Evolutionary conservation across 345 rosid genomes (phyloP).

Genomic region (Excoecaria agallocha): DNA sequence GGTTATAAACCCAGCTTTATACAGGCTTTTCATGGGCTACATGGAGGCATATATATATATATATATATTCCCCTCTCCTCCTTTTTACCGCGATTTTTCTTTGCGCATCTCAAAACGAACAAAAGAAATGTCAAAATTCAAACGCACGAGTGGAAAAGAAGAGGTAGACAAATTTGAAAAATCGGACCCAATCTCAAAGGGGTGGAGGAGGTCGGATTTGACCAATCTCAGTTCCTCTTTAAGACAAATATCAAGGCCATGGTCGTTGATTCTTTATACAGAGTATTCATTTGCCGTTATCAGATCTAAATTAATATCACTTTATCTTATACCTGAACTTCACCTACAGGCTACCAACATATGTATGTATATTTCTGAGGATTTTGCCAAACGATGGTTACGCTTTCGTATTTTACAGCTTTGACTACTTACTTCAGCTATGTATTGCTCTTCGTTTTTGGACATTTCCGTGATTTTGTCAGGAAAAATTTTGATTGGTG

Average conservation of each 20-base stretch:
- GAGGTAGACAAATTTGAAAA: not conserved
- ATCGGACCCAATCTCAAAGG: not conserved
- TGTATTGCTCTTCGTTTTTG: conserved; percentile 70
- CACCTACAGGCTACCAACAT: not conserved
- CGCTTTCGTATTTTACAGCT: conserved; percentile 72
- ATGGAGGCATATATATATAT: too few species aligned
- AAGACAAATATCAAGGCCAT: not conserved
- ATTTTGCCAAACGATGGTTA: conserved; percentile 40
- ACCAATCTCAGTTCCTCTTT: not conserved
- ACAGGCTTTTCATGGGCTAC: too few species aligned
- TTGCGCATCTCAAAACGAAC: not conserved
- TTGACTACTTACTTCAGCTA: conserved; percentile 75
- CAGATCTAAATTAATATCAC: conserved; percentile 10
- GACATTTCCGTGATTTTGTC: conserved; percentile 76
- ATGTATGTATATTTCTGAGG: too few species aligned
- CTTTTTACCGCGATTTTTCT: not conserved
- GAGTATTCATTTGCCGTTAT: not conserved
- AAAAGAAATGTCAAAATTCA: not conserved
- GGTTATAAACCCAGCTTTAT: too few species aligned
- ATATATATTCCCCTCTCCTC: not conserved
- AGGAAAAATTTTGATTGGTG: conserved; percentile 63
- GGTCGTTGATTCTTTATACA: not conserved
- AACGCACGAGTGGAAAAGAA: not conserved
- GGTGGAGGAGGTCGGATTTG: not conserved
- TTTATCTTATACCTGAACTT: not conserved